phyloP scores from a whole-genome alignment of 2,329 filamentous ascomycete genomes.

The Aureobasidium mangrovei region DNA sequence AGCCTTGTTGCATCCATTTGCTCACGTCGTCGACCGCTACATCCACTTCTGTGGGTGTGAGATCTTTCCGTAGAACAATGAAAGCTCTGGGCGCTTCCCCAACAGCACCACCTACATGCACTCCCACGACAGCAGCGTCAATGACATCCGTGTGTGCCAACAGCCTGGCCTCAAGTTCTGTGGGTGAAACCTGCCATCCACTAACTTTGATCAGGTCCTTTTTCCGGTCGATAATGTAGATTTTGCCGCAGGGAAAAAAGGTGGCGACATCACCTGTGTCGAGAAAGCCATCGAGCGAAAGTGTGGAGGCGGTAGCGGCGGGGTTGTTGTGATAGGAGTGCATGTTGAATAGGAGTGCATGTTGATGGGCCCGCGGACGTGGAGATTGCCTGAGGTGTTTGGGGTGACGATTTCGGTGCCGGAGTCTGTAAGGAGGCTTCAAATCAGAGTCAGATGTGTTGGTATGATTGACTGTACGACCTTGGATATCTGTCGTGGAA shows the following conservation, averaged over 20 bases:
- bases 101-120: not conserved
- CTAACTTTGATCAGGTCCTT: slow-evolving; percentile 29
- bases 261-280: slow-evolving; percentile 33
- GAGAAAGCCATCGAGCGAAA: slow-evolving; percentile 18
- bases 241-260: slow-evolving; percentile 18
- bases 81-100: too few species aligned
- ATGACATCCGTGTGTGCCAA: slow-evolving; percentile 20
- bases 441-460: too few species aligned
- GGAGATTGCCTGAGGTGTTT: slow-evolving; percentile 30
- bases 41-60: too few species aligned
- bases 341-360: slow-evolving; percentile 26
- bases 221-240: slow-evolving; percentile 26
- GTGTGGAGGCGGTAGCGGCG: slow-evolving; percentile 18
- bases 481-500: too few species aligned
- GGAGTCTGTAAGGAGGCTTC: not conserved
- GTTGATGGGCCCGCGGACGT: slow-evolving; percentile 30
- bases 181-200: slow-evolving; percentile 28
- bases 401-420: not conserved
- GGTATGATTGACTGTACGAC: too few species aligned
- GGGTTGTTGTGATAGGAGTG: slow-evolving; percentile 27
- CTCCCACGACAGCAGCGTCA: slow-evolving; percentile 19
- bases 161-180: slow-evolving; percentile 26
- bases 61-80: too few species aligned
- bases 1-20: too few species aligned
- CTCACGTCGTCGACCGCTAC: too few species aligned